Evolutionary conservation across 305 asterid species (phyloP).

Genomic region (Fraxinus platypoda): DNA sequence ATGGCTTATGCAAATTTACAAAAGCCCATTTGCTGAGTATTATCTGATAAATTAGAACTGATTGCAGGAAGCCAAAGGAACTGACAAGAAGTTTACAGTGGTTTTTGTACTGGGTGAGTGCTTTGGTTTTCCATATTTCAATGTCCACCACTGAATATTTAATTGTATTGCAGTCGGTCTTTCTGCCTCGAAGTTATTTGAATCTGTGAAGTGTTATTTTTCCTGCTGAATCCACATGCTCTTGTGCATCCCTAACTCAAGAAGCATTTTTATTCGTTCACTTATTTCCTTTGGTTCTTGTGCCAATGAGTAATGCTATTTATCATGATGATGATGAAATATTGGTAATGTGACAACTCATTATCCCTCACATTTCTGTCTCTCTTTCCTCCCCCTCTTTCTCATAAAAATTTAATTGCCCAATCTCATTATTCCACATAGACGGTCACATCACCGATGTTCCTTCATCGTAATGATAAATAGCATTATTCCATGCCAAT

Average conservation of each 20-base stretch:
- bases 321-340: no score
- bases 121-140: neutral
- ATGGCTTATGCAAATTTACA: neutral
- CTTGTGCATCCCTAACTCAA: neutral
- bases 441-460: no score
- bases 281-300: neutral
- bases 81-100: slow-evolving; percentile 39
- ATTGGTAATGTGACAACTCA: no score
- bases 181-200: neutral
- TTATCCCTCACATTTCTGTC: no score
- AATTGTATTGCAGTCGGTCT: neutral
- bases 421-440: no score
- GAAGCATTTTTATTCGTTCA: neutral
- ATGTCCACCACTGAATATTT: neutral
- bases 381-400: no score
- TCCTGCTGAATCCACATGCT: neutral
- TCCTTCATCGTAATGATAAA: no score
- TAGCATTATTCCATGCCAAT: neutral
- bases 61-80: slow-evolving; percentile 43
- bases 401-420: no score
- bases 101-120: slow-evolving; percentile 57
- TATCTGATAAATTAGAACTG: neutral
- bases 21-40: neutral
- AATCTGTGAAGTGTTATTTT: neutral
- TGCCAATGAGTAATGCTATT: no score